Base-by-base conservation (phyloP, 257 asterid genomes). In the Striga asiatica region DNA sequence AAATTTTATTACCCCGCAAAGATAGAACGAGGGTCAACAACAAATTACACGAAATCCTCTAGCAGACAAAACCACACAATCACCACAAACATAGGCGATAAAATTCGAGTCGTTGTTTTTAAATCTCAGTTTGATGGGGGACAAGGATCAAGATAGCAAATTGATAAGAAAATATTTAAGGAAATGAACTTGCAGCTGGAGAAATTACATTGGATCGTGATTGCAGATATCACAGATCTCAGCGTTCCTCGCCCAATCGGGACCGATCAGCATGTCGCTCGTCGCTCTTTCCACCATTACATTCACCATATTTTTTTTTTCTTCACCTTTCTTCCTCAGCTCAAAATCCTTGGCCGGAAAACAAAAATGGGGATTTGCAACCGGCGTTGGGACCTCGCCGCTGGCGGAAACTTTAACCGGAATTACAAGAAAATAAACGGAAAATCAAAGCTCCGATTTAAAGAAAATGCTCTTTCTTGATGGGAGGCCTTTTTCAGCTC, bases 261-360 rank as follows among this genome's bases (percentile, higher is more conserved):
- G 82, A 22, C 78, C 82, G 65, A 72, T 57, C 31, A 76, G 71
- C 78, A 76, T 8, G 27, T 66, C 73, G 67, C 78, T 76, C 47
- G 78, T 76, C 38, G 82, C 82, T 53, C 78, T 62, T 18, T 69
- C 82, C 58, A 76, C 82, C 79, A 72, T 57, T 12, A 68, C 45
- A 66, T 62, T 69, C 72, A 56, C 74, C 82, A 76, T 76, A 19
- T 49, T 24, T 55, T 16, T 8, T 42, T 12, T 10, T 60, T 8
- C 19, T 11, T 8, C 9, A 12, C 5, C 4, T 7, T 28, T 43
- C 29, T 23, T n/a, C n/a, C n/a, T n/a, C n/a, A n/a, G n/a, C n/a
- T 38, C 35, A 25, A 34, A 42, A 53, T 12, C 22, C 28, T 42
- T 37, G 59, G 56, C 62, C 64, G 61, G 62, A 50, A 42, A 42